Conservation (phyloP, 495 filamentous ascomycete species). For the Aspergillus diversus region DNA sequence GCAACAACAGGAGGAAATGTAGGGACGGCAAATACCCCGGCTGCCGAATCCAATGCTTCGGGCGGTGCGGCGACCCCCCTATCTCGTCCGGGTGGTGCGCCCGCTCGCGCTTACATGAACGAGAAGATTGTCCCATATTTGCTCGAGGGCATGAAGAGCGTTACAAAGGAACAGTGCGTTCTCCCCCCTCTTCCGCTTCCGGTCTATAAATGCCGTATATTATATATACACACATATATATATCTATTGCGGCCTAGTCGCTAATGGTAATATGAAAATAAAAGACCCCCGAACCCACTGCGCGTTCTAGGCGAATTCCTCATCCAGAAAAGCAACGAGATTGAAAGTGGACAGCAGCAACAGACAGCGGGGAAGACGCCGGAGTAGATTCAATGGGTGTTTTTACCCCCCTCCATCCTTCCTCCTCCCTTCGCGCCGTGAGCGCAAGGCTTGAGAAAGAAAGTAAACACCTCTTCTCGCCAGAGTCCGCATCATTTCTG, state of each 20-base stretch:
- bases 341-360: conserved; percentile 49
- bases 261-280: too few species aligned
- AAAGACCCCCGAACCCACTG: conserved; percentile 77
- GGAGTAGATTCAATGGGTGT: conserved; percentile 15
- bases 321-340: conserved; percentile 76
- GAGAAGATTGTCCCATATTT: conserved; percentile 81
- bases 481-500: too few species aligned
- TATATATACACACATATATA: background rate
- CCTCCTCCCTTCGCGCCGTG: background rate
- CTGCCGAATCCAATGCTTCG: conserved; percentile 24
- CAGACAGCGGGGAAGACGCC: conserved; percentile 18
- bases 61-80: conserved; percentile 38
- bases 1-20: conserved; percentile 5
- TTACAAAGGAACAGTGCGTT: conserved; percentile 82
- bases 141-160: conserved; percentile 88
- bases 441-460: background rate
- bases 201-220: conserved; percentile 2
- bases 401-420: background rate
- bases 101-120: conserved; percentile 87
- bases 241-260: background rate
- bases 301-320: conserved; percentile 85
- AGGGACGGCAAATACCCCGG: conserved; percentile 23
- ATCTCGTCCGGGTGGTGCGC: conserved; percentile 71
- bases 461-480: background rate
- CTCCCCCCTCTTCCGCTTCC: background rate